Percentiles rank a stretch among this genome's conserved stretches.
These are phyloP conservation scores for Penicillium macrosclerotiorum DNA, from an alignment of 495 filamentous ascomycete genomes.

Conservation along the genomic window DNA sequence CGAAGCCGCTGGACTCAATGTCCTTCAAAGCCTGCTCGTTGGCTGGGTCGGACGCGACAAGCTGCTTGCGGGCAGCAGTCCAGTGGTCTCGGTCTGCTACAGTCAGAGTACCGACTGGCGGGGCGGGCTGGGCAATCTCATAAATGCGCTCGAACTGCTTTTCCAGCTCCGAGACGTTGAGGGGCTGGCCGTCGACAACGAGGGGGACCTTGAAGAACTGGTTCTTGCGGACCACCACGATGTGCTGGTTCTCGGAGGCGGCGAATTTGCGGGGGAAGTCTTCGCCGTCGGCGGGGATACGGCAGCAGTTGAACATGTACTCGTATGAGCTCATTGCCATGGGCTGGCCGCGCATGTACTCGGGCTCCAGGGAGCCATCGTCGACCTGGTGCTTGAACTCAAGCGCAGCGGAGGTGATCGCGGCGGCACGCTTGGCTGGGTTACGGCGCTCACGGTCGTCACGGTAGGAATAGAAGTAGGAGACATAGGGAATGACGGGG, in stretches of 20 bases:
- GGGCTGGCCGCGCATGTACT: slow-evolving; percentile 95
- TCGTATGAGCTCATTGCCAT: slow-evolving; percentile 97
- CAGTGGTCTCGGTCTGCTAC: slow-evolving; percentile 90
- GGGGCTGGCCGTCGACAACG: slow-evolving; percentile 72
- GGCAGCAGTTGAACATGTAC: slow-evolving; percentile 97
- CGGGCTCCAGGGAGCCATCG: slow-evolving; percentile 78
- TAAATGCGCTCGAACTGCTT: slow-evolving; percentile 84
- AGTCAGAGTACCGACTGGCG: slow-evolving; percentile 82
- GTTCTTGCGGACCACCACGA: slow-evolving; percentile 89
- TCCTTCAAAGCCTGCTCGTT: slow-evolving; percentile 74
- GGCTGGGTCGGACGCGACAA: slow-evolving; percentile 69
- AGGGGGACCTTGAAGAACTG: slow-evolving; percentile 88
- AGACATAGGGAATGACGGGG: slow-evolving; percentile 96
- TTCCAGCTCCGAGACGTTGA: slow-evolving; percentile 86
- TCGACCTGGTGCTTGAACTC: slow-evolving; percentile 96
- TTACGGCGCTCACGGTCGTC: slow-evolving; percentile 87
- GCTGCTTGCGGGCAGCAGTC: slow-evolving; percentile 76
- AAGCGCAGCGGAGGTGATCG: slow-evolving; percentile 77
- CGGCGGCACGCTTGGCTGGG: slow-evolving; percentile 89
- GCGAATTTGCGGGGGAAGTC: slow-evolving; percentile 85
- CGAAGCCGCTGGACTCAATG: slow-evolving; percentile 88
- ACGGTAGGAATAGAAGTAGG: slow-evolving; percentile 98
- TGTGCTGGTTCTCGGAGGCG: slow-evolving; percentile 72
- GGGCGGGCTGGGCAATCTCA: slow-evolving; percentile 63
- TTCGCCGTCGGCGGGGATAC: slow-evolving; percentile 76